phyloP scores from a whole-genome alignment of 176 grass and related monocot genomes.

The Carex kokanica region DNA sequence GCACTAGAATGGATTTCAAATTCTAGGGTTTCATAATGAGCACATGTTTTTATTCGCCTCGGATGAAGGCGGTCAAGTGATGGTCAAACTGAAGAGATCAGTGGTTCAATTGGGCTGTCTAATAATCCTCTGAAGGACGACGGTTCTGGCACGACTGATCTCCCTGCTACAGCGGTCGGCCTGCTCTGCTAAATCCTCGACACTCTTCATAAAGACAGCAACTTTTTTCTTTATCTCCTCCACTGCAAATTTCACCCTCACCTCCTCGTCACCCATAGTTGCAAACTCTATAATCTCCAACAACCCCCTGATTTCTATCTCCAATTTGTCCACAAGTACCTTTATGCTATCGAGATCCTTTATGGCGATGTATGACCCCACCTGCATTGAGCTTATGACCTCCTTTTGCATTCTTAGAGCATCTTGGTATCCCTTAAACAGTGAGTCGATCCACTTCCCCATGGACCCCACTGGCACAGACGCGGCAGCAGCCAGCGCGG shows the following conservation, averaged over 20 bases:
- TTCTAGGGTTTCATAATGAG: neutral
- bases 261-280: slow-evolving; percentile 55
- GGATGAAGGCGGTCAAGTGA: neutral
- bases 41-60: neutral
- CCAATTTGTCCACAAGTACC: slow-evolving; percentile 57
- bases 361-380: slow-evolving; percentile 60
- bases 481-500: slow-evolving; percentile 66
- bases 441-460: slow-evolving; percentile 42
- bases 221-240: slow-evolving; percentile 77
- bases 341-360: slow-evolving; percentile 78
- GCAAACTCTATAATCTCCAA: slow-evolving; percentile 60
- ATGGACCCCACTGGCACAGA: slow-evolving; percentile 50
- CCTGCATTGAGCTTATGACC: slow-evolving; percentile 38
- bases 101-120: slow-evolving; percentile 54
- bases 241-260: slow-evolving; percentile 63
- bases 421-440: slow-evolving; percentile 35
- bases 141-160: slow-evolving; percentile 74
- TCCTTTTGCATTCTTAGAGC: slow-evolving; percentile 30
- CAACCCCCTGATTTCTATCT: slow-evolving; percentile 52
- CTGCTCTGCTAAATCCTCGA: slow-evolving; percentile 76
- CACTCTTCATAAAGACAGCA: slow-evolving; percentile 79
- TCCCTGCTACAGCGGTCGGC: slow-evolving; percentile 80
- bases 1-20: neutral
- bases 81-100: neutral
- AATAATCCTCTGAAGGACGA: slow-evolving; percentile 84